Conservation (phyloP, 345 rosid genomes). For the Physaria fendleri region DNA sequence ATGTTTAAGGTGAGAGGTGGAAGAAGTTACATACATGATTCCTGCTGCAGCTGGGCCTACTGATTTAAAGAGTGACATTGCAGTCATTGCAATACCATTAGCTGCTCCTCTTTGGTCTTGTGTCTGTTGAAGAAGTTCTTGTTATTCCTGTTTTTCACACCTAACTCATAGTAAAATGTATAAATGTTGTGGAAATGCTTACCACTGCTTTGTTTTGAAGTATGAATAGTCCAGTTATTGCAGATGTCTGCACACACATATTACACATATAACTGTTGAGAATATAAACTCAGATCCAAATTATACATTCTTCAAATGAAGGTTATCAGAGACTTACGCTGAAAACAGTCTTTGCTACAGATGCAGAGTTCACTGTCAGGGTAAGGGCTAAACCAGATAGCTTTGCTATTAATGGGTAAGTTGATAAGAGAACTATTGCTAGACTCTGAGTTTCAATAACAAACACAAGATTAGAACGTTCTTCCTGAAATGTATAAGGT, state of each 20-base stretch:
- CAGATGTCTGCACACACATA: conserved; percentile 38
- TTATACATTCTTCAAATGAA: neutral
- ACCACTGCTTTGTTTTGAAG: conserved; percentile 65
- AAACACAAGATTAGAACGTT: conserved; percentile 9
- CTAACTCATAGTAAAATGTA: neutral
- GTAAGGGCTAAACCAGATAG: conserved; percentile 58
- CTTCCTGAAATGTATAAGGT: neutral
- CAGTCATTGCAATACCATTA: conserved; percentile 61
- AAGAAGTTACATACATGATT: conserved; percentile 34
- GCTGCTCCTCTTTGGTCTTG: conserved; percentile 65
- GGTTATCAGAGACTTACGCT: conserved; percentile 42
- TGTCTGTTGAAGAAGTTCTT: conserved; percentile 35
- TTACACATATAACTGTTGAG: neutral
- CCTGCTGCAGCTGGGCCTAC: conserved; percentile 66
- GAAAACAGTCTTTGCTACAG: conserved; percentile 52
- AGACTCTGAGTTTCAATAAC: conserved; percentile 35
- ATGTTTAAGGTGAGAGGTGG: neutral
- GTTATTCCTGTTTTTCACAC: neutral
- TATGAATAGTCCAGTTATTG: conserved; percentile 49
- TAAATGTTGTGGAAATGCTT: conserved; percentile 11
- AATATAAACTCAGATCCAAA: neutral
- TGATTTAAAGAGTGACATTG: conserved; percentile 60
- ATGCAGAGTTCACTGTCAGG: conserved; percentile 52
- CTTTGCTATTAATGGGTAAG: conserved; percentile 60
- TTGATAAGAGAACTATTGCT: conserved; percentile 47